These are phyloP conservation scores for Elsinoe ampelina DNA, from an alignment of 2,329 filamentous ascomycete genomes.

Conservation along the genomic window DNA sequence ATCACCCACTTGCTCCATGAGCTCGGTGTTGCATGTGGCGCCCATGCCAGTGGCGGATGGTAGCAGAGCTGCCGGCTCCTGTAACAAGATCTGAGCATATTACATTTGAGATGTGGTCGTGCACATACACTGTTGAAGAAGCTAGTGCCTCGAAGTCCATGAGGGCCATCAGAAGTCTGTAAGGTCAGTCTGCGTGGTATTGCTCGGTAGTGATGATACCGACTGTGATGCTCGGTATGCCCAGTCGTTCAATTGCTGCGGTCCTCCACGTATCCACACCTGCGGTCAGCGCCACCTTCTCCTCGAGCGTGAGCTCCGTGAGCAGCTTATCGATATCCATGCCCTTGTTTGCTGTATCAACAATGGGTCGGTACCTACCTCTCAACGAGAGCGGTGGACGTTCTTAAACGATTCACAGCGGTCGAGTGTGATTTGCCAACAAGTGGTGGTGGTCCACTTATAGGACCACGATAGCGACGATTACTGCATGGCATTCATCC, in stretches of 20 bases:
- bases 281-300: conserved; percentile 6
- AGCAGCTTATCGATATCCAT: conserved; percentile 7
- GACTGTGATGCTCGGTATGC: conserved; percentile 4
- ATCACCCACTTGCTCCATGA: conserved; percentile 60
- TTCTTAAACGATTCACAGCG: background rate
- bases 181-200: background rate
- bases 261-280: conserved; percentile 3
- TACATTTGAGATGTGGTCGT: background rate
- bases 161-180: conserved; percentile 57
- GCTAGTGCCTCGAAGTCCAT: conserved; percentile 57
- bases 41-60: conserved; percentile 71
- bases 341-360: background rate
- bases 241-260: conserved; percentile 2
- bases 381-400: background rate
- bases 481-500: background rate
- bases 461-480: too few species aligned
- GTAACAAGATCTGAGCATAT: background rate
- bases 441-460: too few species aligned
- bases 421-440: too few species aligned
- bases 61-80: conserved; percentile 55
- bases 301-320: background rate
- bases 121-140: conserved; percentile 54
- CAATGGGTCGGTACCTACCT: background rate
- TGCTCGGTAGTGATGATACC: background rate
- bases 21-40: conserved; percentile 66